Evolutionary conservation across 768 basidiomycete species (phyloP), one percentile per base, ranked within the genome.

Genomic region (Rickenella mellea): DNA sequence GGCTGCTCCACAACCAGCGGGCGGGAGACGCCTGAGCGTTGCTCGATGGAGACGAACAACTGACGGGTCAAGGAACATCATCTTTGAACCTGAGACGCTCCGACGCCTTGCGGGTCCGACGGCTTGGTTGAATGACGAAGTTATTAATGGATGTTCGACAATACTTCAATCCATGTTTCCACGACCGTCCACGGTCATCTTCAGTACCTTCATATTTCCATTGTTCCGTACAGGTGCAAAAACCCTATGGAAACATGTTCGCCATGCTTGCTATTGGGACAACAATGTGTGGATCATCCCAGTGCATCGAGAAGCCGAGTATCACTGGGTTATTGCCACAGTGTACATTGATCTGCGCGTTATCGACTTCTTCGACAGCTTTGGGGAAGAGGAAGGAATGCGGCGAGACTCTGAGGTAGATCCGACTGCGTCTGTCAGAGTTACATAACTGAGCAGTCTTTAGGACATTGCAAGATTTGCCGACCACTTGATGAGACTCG

Each of bases 251-350:
- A 33, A 43, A 3, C 25, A 35, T 0, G 41, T 48, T 1, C 19
- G 24, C 1, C 36, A 27, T 2, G 46, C 46, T 0, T 21, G 40
- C 14, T 69, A 56, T 40, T 67, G 65, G 64, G 11, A 8, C 0
- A 61, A 58, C 36, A 33, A 49, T 10, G 5, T 51, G 0, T 69
- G 67, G 66, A 59, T 68, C 6, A 28, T 69, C 7, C 68, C 64
- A 0, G 62, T 69, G 14, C 64, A 69, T 37, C 43, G 54, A 1
- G 27, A 44, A 12, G 2, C 2, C 5, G 45, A 48, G 2, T 39
- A 50, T 1, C 64, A 69, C 47, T 69, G 61, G 60, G 60, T 66
- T 1, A 44, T 64, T 25, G 59, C 57, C 42, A 49, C 49, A 6
- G 49, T 55, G 0, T 41, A 46, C 20, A 41, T 55, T 2, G 9